phyloP scores from a whole-genome alignment of 2,329 filamentous ascomycete species.

The Orbilia oligospora region DNA sequence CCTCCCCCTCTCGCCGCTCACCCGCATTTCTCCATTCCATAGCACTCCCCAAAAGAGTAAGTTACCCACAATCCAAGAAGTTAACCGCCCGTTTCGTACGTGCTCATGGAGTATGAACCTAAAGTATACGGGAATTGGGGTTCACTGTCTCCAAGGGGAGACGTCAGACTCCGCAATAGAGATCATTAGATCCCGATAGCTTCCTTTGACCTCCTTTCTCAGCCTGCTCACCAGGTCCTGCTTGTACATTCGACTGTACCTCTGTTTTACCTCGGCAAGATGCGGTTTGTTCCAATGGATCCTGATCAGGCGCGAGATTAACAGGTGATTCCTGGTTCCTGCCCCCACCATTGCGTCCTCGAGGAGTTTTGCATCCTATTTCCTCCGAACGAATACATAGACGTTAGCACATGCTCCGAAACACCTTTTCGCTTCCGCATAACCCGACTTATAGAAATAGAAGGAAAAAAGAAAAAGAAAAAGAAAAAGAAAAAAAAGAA shows the following conservation, averaged over 20 bases:
- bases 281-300: conserved; percentile 85
- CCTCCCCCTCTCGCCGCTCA: conserved; percentile 11
- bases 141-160: conserved; percentile 49
- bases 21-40: conserved; percentile 1
- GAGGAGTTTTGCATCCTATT: conserved; percentile 79
- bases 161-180: conserved; percentile 69
- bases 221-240: conserved; percentile 79
- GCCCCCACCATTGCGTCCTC: conserved; percentile 88
- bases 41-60: neutral
- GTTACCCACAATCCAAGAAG: too few relatives aligned
- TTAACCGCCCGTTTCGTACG: conserved; percentile 2
- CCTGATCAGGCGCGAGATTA: conserved; percentile 83
- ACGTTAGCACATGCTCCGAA: conserved; percentile 8
- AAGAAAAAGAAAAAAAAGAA: neutral
- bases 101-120: too few relatives aligned
- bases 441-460: neutral
- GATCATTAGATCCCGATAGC: conserved; percentile 83
- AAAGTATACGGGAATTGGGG: neutral
- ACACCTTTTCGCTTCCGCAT: neutral
- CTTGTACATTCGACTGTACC: conserved; percentile 80
- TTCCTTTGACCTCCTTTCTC: conserved; percentile 84
- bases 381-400: neutral
- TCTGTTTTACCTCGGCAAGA: conserved; percentile 82
- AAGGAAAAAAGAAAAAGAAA: neutral
- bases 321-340: conserved; percentile 86